Evolutionary conservation across 78 protist species (phyloP).

Genomic region (Emiliania huxleyi): DNA sequence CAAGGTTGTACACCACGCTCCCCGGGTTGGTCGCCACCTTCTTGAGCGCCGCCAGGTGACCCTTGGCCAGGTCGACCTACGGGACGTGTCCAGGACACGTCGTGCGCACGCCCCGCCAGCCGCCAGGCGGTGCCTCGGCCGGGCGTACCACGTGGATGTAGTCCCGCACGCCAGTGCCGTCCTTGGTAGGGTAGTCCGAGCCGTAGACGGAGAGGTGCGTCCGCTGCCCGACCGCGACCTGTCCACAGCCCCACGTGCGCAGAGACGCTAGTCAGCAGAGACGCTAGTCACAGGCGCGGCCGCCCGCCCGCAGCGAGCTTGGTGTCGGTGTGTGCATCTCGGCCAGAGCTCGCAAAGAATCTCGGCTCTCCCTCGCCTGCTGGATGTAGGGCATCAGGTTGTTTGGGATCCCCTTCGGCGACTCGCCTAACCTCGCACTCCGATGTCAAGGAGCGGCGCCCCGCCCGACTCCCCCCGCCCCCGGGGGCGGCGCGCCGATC

Average conservation of each 20-base stretch:
- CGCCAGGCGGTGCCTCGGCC: no score
- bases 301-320: no score
- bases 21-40: neutral
- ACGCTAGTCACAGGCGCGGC: no score
- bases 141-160: slow-evolving; percentile 96
- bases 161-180: slow-evolving; percentile 96
- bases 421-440: no score
- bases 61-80: slow-evolving; percentile 88
- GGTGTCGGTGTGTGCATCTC: no score
- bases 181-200: slow-evolving; percentile 89
- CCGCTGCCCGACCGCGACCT: slow-evolving; percentile 87
- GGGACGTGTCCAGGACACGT: no score
- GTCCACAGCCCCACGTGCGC: no score
- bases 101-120: no score
- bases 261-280: no score
- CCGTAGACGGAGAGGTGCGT: slow-evolving; percentile 85
- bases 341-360: neutral
- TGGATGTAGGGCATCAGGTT: slow-evolving; percentile 94
- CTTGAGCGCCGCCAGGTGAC: slow-evolving; percentile 80
- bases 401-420: slow-evolving; percentile 75
- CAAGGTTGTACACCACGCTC: slow-evolving; percentile 67
- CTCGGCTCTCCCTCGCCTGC: no score
- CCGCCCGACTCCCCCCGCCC: no score
- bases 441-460: neutral
- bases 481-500: slow-evolving; percentile 98